phyloP scores from a whole-genome alignment of 208 protist genomes.

The Angomonas deanei region DNA sequence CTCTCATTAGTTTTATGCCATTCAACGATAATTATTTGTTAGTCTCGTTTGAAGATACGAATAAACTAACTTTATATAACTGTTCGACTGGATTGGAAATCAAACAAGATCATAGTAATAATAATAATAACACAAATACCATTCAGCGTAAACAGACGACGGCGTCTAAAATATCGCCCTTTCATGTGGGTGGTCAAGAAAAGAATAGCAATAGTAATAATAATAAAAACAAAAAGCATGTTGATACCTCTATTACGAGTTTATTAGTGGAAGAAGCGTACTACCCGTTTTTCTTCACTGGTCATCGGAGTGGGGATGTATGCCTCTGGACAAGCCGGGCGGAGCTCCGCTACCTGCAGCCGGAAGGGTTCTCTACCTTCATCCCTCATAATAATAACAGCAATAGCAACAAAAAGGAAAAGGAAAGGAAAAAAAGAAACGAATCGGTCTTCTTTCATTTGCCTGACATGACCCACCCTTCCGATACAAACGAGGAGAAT shows the following conservation, averaged over 20 bases:
- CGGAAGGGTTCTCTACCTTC: neutral
- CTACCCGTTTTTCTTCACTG: constrained; percentile 56
- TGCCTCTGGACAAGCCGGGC: constrained; percentile 45
- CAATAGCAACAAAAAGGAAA: no score
- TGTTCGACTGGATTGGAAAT: constrained; percentile 60
- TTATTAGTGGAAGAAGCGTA: constrained; percentile 30
- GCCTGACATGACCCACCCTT: no score
- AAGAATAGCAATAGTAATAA: neutral
- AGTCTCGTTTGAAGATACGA: constrained; percentile 34
- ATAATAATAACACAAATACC: neutral
- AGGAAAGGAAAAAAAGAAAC: no score
- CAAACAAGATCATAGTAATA: neutral
- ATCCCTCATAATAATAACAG: no score
- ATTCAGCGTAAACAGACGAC: no score
- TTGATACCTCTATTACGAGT: constrained; percentile 18
- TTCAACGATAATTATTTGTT: constrained; percentile 75
- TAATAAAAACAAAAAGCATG: neutral
- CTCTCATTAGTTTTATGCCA: constrained; percentile 47
- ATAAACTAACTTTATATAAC: constrained; percentile 52
- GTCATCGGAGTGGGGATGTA: constrained; percentile 35
- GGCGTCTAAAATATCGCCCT: no score
- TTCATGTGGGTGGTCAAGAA: neutral
- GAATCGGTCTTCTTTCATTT: no score
- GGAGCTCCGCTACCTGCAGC: neutral
- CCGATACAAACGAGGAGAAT: no score